A percentile compares a stretch with the other conserved stretches of the same genome.
These are phyloP conservation scores for Nymphaea thermarum DNA, from an alignment of 164 flowering plant genomes.

Conservation along the genomic window DNA sequence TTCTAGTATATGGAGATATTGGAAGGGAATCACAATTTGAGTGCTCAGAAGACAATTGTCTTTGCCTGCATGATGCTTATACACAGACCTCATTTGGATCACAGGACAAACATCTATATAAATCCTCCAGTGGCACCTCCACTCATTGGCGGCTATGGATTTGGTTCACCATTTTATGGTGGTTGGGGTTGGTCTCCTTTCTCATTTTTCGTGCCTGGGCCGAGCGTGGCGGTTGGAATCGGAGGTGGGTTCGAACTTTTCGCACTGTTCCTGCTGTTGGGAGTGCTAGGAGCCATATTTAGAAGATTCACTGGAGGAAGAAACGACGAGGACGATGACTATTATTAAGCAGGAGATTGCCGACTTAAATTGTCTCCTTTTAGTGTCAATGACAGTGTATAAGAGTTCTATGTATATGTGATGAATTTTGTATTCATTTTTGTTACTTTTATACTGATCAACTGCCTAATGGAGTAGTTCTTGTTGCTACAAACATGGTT, in stretches of 20 bases:
- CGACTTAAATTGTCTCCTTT: background rate
- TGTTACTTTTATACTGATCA: too few species aligned
- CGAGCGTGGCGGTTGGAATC: constrained; percentile 67
- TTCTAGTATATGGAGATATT: too few species aligned
- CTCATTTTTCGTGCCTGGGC: constrained; percentile 86
- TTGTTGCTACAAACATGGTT: too few species aligned
- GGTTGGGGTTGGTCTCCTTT: constrained; percentile 99
- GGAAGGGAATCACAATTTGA: too few species aligned
- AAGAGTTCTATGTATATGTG: too few species aligned
- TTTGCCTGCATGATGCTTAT: background rate
- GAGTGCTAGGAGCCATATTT: constrained; percentile 58
- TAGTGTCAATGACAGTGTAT: too few species aligned
- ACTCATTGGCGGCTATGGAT: constrained; percentile 83
- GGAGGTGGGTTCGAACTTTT: constrained; percentile 84
- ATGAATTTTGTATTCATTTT: too few species aligned
- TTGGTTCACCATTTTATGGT: constrained; percentile 65
- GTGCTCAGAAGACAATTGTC: too few species aligned
- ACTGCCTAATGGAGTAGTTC: too few species aligned
- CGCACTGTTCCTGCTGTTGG: constrained; percentile 48
- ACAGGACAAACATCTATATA: constrained; percentile 81
- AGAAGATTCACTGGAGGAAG: constrained; percentile 49
- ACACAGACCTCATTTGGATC: too few species aligned
- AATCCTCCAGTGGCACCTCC: constrained; percentile 91
- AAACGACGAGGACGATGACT: constrained; percentile 48
- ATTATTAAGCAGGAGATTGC: constrained; percentile 5